Evolutionary conservation across 2,329 filamentous ascomycete genomes (phyloP).

Genomic region (Thyridium curvatum): DNA sequence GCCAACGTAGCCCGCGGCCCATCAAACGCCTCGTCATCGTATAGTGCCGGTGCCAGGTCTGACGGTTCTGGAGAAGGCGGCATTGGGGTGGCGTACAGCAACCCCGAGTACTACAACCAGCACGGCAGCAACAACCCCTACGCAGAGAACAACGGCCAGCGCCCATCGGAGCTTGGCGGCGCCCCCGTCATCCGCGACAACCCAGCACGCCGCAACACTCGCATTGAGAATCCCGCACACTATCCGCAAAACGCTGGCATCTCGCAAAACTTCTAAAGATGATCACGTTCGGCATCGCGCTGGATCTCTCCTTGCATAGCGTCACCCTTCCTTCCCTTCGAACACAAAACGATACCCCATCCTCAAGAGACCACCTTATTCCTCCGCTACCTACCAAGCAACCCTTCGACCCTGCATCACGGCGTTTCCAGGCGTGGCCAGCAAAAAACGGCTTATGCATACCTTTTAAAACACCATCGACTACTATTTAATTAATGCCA

Average conservation of each 20-base stretch:
- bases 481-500: no score
- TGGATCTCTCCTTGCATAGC: no score
- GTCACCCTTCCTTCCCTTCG: no score
- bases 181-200: conserved; percentile 91
- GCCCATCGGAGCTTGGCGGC: conserved; percentile 36
- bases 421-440: no score
- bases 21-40: conserved; percentile 94
- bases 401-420: no score
- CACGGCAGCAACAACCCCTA: conserved; percentile 54
- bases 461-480: no score
- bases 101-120: conserved; percentile 50
- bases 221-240: conserved; percentile 85
- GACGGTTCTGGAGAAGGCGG: conserved; percentile 53
- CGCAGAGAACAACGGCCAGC: conserved; percentile 33
- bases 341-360: no score
- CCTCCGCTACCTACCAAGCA: no score
- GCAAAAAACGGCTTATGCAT: no score
- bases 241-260: conserved; percentile 93
- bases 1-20: conserved; percentile 78
- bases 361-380: no score
- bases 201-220: conserved; percentile 82
- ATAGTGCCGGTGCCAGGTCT: conserved; percentile 76
- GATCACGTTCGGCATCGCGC: conserved; percentile 4
- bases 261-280: conserved; percentile 87
- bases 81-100: conserved; percentile 39